phyloP scores from a whole-genome alignment of 2,329 filamentous ascomycete genomes.

The Aureobasidium musti region DNA sequence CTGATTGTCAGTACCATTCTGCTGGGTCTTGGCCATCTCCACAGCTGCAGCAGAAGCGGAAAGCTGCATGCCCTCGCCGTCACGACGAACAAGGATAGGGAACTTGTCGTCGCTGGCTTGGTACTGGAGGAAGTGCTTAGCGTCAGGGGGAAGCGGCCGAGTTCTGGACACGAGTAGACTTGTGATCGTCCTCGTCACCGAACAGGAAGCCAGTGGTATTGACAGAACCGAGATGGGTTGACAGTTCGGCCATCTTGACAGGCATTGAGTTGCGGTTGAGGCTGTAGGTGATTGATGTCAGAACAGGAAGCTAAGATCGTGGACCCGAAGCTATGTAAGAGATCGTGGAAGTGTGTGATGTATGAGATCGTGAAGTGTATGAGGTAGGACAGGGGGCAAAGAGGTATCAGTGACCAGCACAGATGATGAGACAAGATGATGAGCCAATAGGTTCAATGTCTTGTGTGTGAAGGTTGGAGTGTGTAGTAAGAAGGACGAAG shows the following conservation, averaged over 20 bases:
- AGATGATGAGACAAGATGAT: neutral
- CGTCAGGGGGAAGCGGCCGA: conserved; percentile 60
- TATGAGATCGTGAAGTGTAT: conserved; percentile 4
- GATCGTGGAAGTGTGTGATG: conserved; percentile 11
- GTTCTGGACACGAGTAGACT: conserved; percentile 46
- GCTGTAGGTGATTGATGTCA: conserved; percentile 49
- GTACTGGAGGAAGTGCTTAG: conserved; percentile 69
- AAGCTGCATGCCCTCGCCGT: conserved; percentile 62
- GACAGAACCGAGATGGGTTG: conserved; percentile 69
- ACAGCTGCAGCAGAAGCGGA: conserved; percentile 79
- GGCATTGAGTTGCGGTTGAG: conserved; percentile 94
- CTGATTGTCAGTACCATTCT: conserved; percentile 29
- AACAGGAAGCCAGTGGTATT: conserved; percentile 86
- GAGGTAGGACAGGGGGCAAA: neutral
- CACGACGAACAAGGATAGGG: conserved; percentile 74
- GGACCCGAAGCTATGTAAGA: neutral
- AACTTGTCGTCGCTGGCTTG: conserved; percentile 80
- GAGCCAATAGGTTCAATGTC: neutral
- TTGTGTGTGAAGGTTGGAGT: neutral
- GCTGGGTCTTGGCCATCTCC: conserved; percentile 63
- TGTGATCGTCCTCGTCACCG: conserved; percentile 66
- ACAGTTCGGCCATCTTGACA: conserved; percentile 56
- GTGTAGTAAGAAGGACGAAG: neutral
- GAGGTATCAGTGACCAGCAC: neutral
- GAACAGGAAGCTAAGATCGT: conserved; percentile 2